Evolutionary conservation across 2,329 filamentous ascomycete genomes (phyloP), one percentile per base, ranked within the genome.

Genomic region (Alternaria novae-zelandiae): DNA sequence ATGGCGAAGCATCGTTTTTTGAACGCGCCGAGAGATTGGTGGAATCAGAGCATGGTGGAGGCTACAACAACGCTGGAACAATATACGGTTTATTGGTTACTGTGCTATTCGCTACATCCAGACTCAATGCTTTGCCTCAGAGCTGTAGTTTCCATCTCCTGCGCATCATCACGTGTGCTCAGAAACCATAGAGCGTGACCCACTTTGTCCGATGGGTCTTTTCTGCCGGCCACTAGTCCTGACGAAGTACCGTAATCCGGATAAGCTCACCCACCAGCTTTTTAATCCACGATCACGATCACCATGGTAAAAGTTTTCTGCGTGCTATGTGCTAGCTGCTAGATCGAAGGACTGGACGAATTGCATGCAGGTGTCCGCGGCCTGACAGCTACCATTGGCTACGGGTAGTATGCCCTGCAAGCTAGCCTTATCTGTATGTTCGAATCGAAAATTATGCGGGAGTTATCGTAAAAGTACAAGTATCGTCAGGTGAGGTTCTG

Each of bases 1-100:
- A 13, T 61, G 54, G 46, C 36, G 57, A 26, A 59, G 49, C 6
- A 54, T 53, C 17, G 54, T 45, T 6, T 61, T 49, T n/a, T 49
- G 7, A 61, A 10, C 23, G 12, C 10, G 12, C 5, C 11, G 5
- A 51, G 13, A 10, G 17, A 26, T 6, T 26, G 45, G 8, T 17
- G 15, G 45, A 4, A 2, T 21, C 8, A 6, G 45, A 28, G 32
- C n/a, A 15, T 28, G 28, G 25, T 30, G 2, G 13, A 30, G 13
- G 32, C 4, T 11, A 46, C 26, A 28, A 10, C n/a, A 28, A 20
- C 11, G 28, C 15, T 12, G 13, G 17, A 50, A 50, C 47, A 21
- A 11, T 32, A 11, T 32, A 23, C 17, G 10, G 5, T 21, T 15
- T 7, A 3, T 20, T 32, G 13, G 6, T 32, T 12, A 51, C 17